Base-by-base conservation (phyloP, 192 early-diverging fungal species). In the Kappamyces sp. region DNA sequence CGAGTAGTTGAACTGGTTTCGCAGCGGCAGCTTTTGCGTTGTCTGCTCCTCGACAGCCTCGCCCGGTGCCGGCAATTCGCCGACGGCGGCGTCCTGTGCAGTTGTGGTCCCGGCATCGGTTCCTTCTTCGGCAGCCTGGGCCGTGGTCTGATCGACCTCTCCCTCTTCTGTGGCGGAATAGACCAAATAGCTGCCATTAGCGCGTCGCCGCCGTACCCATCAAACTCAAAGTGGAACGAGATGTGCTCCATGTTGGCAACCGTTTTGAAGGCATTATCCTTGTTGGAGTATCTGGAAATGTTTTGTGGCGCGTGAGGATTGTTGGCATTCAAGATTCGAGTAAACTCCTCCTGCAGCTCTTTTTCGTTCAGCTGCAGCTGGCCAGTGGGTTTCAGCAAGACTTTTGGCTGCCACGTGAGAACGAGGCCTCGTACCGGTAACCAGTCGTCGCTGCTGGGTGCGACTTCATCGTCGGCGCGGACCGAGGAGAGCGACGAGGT, bases 261-360 rank as follows among this genome's bases (percentile, higher is more conserved):
- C 1, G 75, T 70, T 60, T 83, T 82, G 69, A 83, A 84, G 13
- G 73, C 72, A 43, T 55, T 31, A 48, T 84, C 82, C 50, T 74
- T 78, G 62, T 78, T 47, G 55, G 74, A 80, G 64, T 74, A 84
- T 35, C 82, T 52, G 2, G 82, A 74, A 65, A 83, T 80, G 66
- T 84, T 84, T 65, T 84, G 82, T 15, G 82, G 77, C 4, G 82
- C 82, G 47, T 75, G 70, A 5, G 82, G 82, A 63, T 84, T 84
- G 66, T 84, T 84, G 38, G 82, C 82, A 65, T 84, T 84, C 43
- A 84, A 64, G 52, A 84, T 83, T 15, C 82, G 57, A 10, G 82
- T 84, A 43, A 82, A 51, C 57, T 84, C 82, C 48, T 84, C 82
- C 33, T 83, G 69, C 31, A 84, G 66, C 52, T 84, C 82, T 5